These are phyloP conservation scores for Cladosporium sp. DNA, from an alignment of 2,329 filamentous ascomycete species.

Conservation along the genomic window DNA sequence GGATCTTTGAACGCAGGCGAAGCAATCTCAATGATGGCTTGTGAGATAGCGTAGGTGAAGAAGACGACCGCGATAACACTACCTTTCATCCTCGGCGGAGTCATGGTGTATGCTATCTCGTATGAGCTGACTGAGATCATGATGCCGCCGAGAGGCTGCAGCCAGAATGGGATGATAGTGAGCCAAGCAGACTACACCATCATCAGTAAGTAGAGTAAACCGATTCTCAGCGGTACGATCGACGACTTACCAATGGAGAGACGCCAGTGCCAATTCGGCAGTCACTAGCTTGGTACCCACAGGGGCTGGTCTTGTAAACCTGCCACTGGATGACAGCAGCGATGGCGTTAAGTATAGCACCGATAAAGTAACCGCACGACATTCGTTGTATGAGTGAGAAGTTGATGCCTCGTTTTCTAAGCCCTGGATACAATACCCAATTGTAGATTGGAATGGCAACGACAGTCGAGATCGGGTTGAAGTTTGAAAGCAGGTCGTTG, in stretches of 20 bases:
- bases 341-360: constrained; percentile 48
- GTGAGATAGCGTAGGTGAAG: constrained; percentile 38
- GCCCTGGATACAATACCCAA: constrained; percentile 40
- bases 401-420: constrained; percentile 36
- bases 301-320: constrained; percentile 50
- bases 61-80: constrained; percentile 36
- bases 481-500: constrained; percentile 40
- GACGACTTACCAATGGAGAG: not conserved
- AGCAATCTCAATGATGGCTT: constrained; percentile 40
- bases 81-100: constrained; percentile 40
- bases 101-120: constrained; percentile 42
- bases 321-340: constrained; percentile 51
- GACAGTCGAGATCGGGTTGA: constrained; percentile 43
- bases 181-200: too few relatives aligned
- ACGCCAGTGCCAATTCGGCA: constrained; percentile 19
- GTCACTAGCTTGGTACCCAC: constrained; percentile 34
- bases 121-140: constrained; percentile 22
- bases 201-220: not conserved
- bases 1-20: constrained; percentile 44
- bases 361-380: constrained; percentile 46
- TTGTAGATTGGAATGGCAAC: constrained; percentile 40
- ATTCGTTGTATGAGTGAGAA: constrained; percentile 48
- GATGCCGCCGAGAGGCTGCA: not conserved
- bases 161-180: too few relatives aligned
- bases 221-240: not conserved